phyloP scores from a whole-genome alignment of 2,329 filamentous ascomycete genomes.

The Aspergillus novofumigatus region DNA sequence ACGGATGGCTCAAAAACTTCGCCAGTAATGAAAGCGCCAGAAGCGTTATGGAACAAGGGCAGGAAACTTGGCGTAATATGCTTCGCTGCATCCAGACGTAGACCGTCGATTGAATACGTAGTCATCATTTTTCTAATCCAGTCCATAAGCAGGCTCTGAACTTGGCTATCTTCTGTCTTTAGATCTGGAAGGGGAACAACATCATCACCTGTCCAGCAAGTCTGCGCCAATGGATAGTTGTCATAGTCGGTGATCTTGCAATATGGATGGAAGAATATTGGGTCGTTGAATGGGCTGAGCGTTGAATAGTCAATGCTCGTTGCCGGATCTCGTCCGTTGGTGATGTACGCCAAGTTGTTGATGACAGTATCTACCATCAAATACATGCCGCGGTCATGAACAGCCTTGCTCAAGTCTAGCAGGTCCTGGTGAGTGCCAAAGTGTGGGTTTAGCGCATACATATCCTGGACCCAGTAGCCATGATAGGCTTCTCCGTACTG shows the following conservation, averaged over 20 bases:
- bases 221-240: slow-evolving; percentile 32
- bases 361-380: slow-evolving; percentile 52
- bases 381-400: slow-evolving; percentile 48
- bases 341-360: slow-evolving; percentile 44
- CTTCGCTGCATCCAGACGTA: slow-evolving; percentile 50
- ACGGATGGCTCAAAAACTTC: slow-evolving; percentile 42
- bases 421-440: slow-evolving; percentile 48
- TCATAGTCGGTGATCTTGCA: slow-evolving; percentile 32
- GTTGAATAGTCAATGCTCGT: slow-evolving; percentile 22
- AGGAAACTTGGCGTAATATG: slow-evolving; percentile 45
- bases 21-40: slow-evolving; percentile 44
- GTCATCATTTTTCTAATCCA: slow-evolving; percentile 41
- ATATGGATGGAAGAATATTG: slow-evolving; percentile 25
- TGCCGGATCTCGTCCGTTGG: slow-evolving; percentile 22
- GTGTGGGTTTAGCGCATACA: slow-evolving; percentile 47
- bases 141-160: slow-evolving; percentile 37
- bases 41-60: slow-evolving; percentile 31
- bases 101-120: slow-evolving; percentile 47
- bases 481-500: slow-evolving; percentile 47
- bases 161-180: slow-evolving; percentile 40
- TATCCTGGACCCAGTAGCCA: slow-evolving; percentile 48
- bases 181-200: slow-evolving; percentile 46
- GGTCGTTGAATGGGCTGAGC: slow-evolving; percentile 24
- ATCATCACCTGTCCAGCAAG: slow-evolving; percentile 51
- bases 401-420: slow-evolving; percentile 41